Evolutionary conservation across 805 yeast genomes (phyloP).

Genomic region (Candida berthetii): DNA sequence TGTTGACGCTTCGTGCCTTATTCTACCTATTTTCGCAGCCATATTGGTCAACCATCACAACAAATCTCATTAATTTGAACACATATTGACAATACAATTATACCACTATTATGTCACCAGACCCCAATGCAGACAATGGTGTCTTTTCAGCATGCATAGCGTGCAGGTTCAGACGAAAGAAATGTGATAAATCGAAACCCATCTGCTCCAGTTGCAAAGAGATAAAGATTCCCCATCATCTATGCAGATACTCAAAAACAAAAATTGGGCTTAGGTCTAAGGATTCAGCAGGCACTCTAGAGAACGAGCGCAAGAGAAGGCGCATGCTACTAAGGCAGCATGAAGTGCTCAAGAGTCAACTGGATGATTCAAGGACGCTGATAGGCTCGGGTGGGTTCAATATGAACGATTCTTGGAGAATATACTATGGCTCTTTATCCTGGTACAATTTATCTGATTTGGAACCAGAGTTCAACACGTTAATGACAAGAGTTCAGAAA

Average conservation of each 20-base stretch:
- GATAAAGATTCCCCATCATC: neutral
- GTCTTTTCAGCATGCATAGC: neutral
- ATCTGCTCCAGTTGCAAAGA: neutral
- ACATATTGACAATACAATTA: no score
- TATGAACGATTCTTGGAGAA: neutral
- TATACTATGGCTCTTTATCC: neutral
- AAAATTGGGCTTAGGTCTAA: neutral
- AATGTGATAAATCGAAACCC: neutral
- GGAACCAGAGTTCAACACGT: neutral
- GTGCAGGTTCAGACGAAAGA: neutral
- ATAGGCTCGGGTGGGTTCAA: neutral
- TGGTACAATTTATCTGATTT: neutral
- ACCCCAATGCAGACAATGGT: no score
- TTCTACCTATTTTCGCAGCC: no score
- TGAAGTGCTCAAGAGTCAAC: neutral
- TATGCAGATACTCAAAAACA: neutral
- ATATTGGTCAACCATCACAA: no score
- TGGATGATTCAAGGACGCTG: neutral
- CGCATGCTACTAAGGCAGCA: neutral
- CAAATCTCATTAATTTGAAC: no score
- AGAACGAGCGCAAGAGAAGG: neutral
- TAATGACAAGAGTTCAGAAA: neutral
- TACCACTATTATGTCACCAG: no score
- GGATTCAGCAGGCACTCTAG: neutral
- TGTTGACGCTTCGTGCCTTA: no score